Percentiles rank a stretch among this genome's conserved stretches.
Evolutionary conservation across 1,284 basidiomycete species (phyloP).

Genomic region (Clitocybe nebularis): DNA sequence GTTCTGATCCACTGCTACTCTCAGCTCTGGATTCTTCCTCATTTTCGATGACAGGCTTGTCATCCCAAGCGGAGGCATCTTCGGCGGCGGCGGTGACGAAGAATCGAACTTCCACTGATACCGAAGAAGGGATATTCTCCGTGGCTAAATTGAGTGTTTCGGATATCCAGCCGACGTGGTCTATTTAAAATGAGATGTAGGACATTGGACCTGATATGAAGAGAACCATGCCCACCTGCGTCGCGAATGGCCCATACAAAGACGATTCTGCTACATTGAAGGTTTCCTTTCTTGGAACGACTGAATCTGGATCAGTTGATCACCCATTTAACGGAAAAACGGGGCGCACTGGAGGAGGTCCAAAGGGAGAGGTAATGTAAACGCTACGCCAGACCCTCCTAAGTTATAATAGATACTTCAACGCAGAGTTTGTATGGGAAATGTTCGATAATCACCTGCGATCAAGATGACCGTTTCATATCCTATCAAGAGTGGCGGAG

Average conservation of each 20-base stretch:
- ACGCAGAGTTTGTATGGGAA: neutral
- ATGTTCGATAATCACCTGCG: constrained; percentile 23
- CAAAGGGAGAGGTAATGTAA: constrained; percentile 35
- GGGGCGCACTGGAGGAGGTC: constrained; percentile 31
- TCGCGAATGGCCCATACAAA: constrained; percentile 39
- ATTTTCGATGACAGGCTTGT: constrained; percentile 9
- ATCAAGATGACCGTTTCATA: constrained; percentile 36
- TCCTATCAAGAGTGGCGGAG: constrained; percentile 28
- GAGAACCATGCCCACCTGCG: constrained; percentile 21
- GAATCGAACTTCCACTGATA: constrained; percentile 30
- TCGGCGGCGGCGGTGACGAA: constrained; percentile 24
- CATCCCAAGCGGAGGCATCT: constrained; percentile 1
- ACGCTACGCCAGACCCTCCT: constrained; percentile 42
- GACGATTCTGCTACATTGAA: constrained; percentile 25
- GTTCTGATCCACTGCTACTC: neutral
- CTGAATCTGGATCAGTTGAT: too few relatives aligned
- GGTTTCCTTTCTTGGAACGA: too few relatives aligned
- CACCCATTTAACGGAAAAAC: too few relatives aligned
- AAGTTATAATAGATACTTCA: too few relatives aligned
- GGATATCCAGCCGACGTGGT: constrained; percentile 31
- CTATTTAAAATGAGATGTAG: constrained; percentile 13
- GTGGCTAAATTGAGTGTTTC: constrained; percentile 24
- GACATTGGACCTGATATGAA: neutral
- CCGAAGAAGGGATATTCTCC: constrained; percentile 17
- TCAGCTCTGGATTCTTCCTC: constrained; percentile 6